Evolutionary conservation across 306 rosid genomes (phyloP), one percentile per base, ranked within the genome.

Genomic region (Vigna hirtella): DNA sequence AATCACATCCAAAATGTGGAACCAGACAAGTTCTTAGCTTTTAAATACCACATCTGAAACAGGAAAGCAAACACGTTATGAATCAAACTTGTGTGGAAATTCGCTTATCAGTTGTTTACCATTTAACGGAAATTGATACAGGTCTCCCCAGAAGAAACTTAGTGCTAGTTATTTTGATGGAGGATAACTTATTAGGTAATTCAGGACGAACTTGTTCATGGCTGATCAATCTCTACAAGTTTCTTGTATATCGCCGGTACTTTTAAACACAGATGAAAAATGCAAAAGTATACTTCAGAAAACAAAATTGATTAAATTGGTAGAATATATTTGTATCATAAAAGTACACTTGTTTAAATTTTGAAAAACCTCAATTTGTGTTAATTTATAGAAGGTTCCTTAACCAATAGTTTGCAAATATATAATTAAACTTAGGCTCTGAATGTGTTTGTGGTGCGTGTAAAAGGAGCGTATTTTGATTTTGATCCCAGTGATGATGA

Each of bases 51-150:
- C 16, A 11, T 45, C 50, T 45, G 13, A 42, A 42, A 42, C 47
- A 42, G 2, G 47, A 9, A 42, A 42, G 0, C 47, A 42, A 42
- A 42, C 47, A 42, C 47, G 47, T 9, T 42, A 42, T 42, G 47
- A 40, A 68, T 74, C 74, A 20, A 64, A 53, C 22, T 22, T 55
- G 61, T 55, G 30, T 55, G 10, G 20, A 55, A 55, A 18, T 47
- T 43, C 22, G 43, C 73, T 57, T 45, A 24, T 65, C 66, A 36
- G 59, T 77, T 72, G 64, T 18, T 63, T 40, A 38, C 20, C 22
- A 14, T 43, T 61, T 14, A 5, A 30, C 42, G 7, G 16, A 50
- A 12, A 14, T 6, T 30, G 43, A 30, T 43, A 28, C 3, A 61
- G 70, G 34, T 51, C 18, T 14, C 22, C 16, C 22, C 22, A 49